phyloP scores from a whole-genome alignment of 2,329 filamentous ascomycete genomes.

The Pestalotiopsis sp. region DNA sequence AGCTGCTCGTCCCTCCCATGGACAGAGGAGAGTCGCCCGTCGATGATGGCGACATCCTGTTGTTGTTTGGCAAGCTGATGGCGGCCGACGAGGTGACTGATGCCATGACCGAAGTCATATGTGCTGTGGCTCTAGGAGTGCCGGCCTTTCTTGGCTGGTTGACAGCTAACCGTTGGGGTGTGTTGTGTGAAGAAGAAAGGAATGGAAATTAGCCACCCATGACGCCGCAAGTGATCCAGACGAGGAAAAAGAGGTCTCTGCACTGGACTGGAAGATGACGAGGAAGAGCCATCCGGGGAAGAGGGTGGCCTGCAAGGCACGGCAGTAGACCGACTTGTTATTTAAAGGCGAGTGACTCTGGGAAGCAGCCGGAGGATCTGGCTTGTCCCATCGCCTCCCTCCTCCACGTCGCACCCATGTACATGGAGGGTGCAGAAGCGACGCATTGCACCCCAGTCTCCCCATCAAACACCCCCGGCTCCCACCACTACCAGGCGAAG shows the following conservation, averaged over 20 bases:
- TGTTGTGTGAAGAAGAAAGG: background rate
- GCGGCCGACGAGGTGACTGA: conserved; percentile 21
- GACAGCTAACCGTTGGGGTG: background rate
- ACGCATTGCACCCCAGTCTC: conserved; percentile 7
- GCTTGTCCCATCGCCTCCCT: conserved; percentile 8
- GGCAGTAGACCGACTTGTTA: conserved; percentile 13
- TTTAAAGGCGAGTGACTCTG: conserved; percentile 6
- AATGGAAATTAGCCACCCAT: conserved; percentile 8
- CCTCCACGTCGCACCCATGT: conserved; percentile 11
- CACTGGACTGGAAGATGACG: conserved; percentile 4
- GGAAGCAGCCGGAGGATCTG: conserved; percentile 12
- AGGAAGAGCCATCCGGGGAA: conserved; percentile 3
- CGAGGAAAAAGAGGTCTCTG: background rate
- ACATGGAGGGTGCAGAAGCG: conserved; percentile 12
- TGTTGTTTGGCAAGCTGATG: conserved; percentile 20
- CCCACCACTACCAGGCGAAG: background rate
- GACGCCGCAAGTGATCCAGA: conserved; percentile 9
- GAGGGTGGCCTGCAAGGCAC: conserved; percentile 14
- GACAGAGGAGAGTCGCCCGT: conserved; percentile 55
- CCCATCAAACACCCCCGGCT: background rate
- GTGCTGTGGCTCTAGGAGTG: background rate
- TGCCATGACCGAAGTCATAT: conserved; percentile 10
- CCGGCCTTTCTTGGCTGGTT: background rate
- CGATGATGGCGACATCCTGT: conserved; percentile 55
- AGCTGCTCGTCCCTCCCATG: conserved; percentile 36